These are phyloP conservation scores for Microbotryomycetes sp. DNA, from an alignment of 1,284 basidiomycete species.

Conservation along the genomic window DNA sequence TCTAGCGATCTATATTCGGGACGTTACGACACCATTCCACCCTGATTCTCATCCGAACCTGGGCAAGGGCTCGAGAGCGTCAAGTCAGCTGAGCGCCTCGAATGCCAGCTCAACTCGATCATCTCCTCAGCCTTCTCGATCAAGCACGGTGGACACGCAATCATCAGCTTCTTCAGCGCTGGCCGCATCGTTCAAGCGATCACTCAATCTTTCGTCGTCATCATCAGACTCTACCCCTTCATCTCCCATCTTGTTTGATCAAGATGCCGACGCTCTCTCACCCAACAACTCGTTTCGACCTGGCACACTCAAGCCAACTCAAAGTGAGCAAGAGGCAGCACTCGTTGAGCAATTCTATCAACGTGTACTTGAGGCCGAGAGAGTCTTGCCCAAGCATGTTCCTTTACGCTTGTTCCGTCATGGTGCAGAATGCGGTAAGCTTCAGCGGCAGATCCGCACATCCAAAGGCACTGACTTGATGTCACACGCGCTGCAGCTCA, in stretches of 20 bases:
- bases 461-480: not conserved
- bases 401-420: slow-evolving; percentile 31
- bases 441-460: too few species aligned
- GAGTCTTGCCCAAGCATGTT: slow-evolving; percentile 19
- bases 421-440: slow-evolving; percentile 24
- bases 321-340: slow-evolving; percentile 6
- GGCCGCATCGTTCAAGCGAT: not conserved
- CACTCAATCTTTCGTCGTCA: not conserved
- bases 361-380: slow-evolving; percentile 24
- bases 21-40: slow-evolving; percentile 49
- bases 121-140: not conserved
- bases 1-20: slow-evolving; percentile 64
- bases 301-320: slow-evolving; percentile 1
- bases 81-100: not conserved
- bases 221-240: not conserved
- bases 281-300: slow-evolving; percentile 36
- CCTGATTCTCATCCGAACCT: not conserved
- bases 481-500: not conserved
- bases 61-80: not conserved
- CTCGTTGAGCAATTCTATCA: slow-evolving; percentile 27
- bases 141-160: not conserved
- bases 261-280: slow-evolving; percentile 31
- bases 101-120: not conserved
- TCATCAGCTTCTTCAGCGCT: not conserved
- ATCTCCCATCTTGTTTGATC: slow-evolving; percentile 4